Evolutionary conservation across 2,329 filamentous ascomycete species (phyloP).

Genomic region (Fusarium guadeloupense): DNA sequence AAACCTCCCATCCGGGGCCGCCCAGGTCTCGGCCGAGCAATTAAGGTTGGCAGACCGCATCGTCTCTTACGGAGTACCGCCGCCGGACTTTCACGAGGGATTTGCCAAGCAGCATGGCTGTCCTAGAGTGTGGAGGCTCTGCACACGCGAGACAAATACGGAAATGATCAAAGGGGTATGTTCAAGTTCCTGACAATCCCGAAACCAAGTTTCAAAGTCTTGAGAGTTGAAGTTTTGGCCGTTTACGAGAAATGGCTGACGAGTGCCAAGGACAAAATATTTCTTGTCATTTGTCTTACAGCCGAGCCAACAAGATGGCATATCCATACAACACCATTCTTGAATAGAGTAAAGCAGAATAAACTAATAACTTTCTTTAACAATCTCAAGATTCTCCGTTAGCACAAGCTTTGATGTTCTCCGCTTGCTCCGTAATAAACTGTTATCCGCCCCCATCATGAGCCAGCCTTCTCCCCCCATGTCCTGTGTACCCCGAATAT

Average conservation of each 20-base stretch:
- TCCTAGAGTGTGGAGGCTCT: neutral
- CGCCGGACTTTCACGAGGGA: neutral
- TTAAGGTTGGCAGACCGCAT: neutral
- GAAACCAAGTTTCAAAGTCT: neutral
- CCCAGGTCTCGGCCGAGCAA: neutral
- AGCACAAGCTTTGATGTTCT: neutral
- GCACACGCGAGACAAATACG: neutral
- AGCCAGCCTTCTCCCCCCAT: neutral
- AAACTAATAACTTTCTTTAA: too few species aligned
- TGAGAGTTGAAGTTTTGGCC: neutral
- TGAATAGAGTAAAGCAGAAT: neutral
- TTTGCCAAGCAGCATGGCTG: constrained; percentile 11
- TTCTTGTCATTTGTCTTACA: neutral
- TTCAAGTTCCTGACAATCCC: neutral
- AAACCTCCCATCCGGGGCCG: neutral
- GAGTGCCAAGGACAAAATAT: too few species aligned
- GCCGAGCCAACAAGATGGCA: neutral
- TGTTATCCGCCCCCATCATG: constrained; percentile 11
- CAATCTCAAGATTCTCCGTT: neutral
- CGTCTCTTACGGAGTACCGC: neutral
- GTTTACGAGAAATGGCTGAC: too few species aligned
- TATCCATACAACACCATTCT: neutral
- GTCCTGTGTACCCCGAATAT: constrained; percentile 30
- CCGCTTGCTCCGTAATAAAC: neutral
- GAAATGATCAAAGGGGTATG: constrained; percentile 5